phyloP scores from a whole-genome alignment of 2,329 filamentous ascomycete genomes.

The Aspergillus cejpii region DNA sequence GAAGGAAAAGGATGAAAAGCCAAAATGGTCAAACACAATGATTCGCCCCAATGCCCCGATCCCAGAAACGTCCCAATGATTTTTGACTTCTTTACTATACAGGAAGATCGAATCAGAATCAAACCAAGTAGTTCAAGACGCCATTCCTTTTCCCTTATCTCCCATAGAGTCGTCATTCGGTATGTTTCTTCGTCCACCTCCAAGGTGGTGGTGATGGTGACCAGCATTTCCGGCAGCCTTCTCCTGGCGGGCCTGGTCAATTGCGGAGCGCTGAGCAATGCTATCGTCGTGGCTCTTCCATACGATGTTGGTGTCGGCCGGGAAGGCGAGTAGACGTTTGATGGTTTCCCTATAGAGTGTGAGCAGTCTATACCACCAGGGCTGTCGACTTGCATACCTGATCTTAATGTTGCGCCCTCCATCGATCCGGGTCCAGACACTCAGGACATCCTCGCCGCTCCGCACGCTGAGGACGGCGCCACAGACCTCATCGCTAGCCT shows the following conservation, averaged over 20 bases:
- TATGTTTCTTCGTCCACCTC: slow-evolving; percentile 39
- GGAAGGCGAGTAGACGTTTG: slow-evolving; percentile 81
- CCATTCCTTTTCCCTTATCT: slow-evolving; percentile 38
- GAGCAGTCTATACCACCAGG: slow-evolving; percentile 21
- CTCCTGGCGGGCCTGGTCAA: slow-evolving; percentile 86
- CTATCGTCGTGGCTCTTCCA: slow-evolving; percentile 97
- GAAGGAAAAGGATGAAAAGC: slow-evolving; percentile 14
- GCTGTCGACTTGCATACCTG: slow-evolving; percentile 50
- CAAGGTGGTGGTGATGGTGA: slow-evolving; percentile 30
- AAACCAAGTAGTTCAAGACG: slow-evolving; percentile 27
- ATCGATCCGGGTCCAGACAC: slow-evolving; percentile 93
- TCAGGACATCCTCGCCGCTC: slow-evolving; percentile 93
- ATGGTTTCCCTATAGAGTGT: slow-evolving; percentile 67
- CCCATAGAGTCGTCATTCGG: slow-evolving; percentile 40
- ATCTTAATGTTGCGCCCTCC: slow-evolving; percentile 94
- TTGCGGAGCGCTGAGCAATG: slow-evolving; percentile 82
- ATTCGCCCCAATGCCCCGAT: slow-evolving; percentile 37
- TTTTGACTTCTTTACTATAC: slow-evolving; percentile 36
- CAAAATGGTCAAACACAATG: slow-evolving; percentile 32
- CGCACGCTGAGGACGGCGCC: slow-evolving; percentile 90
- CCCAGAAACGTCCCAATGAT: slow-evolving; percentile 36
- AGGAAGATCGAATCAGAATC: slow-evolving; percentile 27
- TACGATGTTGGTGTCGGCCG: slow-evolving; percentile 79
- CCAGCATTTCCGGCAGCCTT: slow-evolving; percentile 49
- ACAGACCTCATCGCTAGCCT: slow-evolving; percentile 89